phyloP scores from a whole-genome alignment of 2,329 filamentous ascomycete species.

The Cladosporium sp. region DNA sequence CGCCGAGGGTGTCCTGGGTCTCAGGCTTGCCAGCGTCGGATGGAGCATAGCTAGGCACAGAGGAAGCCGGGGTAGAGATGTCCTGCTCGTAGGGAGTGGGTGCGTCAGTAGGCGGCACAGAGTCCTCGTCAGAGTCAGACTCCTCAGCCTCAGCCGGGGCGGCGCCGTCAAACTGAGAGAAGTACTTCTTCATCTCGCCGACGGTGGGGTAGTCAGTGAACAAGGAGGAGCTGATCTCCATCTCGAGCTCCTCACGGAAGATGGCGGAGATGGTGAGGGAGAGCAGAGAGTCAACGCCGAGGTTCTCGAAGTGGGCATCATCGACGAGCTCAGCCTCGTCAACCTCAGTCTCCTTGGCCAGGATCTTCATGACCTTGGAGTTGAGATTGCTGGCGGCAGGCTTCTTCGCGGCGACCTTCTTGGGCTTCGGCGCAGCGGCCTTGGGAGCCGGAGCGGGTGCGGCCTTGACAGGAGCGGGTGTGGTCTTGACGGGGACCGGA shows the following conservation, averaged over 20 bases:
- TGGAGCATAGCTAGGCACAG: slow-evolving; percentile 40
- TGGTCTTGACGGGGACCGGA: slow-evolving; percentile 26
- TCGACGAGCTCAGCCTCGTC: slow-evolving; percentile 56
- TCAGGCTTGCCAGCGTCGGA: slow-evolving; percentile 40
- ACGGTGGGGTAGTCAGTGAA: slow-evolving; percentile 59
- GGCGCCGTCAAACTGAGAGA: slow-evolving; percentile 43
- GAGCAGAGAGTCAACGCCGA: slow-evolving; percentile 59
- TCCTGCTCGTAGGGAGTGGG: slow-evolving; percentile 41
- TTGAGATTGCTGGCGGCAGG: slow-evolving; percentile 47
- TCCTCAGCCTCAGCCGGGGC: slow-evolving; percentile 31
- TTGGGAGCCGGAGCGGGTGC: slow-evolving; percentile 30
- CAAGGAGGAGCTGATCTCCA: slow-evolving; percentile 55
- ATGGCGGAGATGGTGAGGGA: slow-evolving; percentile 59
- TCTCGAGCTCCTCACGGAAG: slow-evolving; percentile 57
- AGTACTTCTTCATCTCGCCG: slow-evolving; percentile 56
- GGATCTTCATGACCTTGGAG: slow-evolving; percentile 58
- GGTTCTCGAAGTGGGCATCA: slow-evolving; percentile 57
- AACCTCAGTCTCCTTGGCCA: slow-evolving; percentile 62
- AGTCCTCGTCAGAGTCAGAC: slow-evolving; percentile 38
- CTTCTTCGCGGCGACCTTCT: slow-evolving; percentile 49
- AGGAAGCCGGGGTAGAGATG: slow-evolving; percentile 47
- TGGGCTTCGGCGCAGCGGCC: slow-evolving; percentile 25
- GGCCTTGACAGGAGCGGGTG: slow-evolving; percentile 30
- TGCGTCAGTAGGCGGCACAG: slow-evolving; percentile 36
- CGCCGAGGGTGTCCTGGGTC: slow-evolving; percentile 30